Percentiles rank a stretch among this genome's conserved stretches.
Evolutionary conservation across 163 green algal genomes (phyloP).

Genomic region (Chlorella variabilis): DNA sequence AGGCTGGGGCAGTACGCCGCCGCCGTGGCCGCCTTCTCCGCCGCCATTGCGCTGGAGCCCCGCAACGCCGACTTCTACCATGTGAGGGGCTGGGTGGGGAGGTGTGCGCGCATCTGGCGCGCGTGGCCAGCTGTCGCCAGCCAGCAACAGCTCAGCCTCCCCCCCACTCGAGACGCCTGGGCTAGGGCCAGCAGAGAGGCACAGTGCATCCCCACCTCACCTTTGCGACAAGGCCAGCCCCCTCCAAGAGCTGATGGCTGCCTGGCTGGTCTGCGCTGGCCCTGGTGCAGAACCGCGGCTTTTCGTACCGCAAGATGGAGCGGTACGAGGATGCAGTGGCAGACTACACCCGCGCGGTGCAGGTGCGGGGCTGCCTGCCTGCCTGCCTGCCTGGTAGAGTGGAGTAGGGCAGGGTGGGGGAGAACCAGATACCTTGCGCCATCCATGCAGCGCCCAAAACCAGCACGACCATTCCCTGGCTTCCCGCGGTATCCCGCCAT

Average conservation of each 20-base stretch:
- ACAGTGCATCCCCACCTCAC: too few species aligned
- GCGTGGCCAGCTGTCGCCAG: background rate
- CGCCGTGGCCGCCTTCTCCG: constrained; percentile 77
- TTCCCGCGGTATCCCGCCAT: too few species aligned
- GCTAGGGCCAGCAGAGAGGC: too few species aligned
- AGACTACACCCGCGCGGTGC: constrained; percentile 79
- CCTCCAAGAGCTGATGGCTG: background rate
- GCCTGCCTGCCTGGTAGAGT: background rate
- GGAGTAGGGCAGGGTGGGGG: too few species aligned
- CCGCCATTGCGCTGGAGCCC: constrained; percentile 74
- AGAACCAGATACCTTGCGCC: too few species aligned
- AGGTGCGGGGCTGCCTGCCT: background rate
- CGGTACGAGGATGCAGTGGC: constrained; percentile 70
- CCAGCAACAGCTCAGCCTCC: too few species aligned
- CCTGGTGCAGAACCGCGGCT: constrained; percentile 81
- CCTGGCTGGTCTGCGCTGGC: too few species aligned
- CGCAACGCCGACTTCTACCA: constrained; percentile 87
- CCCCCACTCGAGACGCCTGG: too few species aligned
- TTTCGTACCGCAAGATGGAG: constrained; percentile 81
- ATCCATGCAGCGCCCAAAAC: too few species aligned
- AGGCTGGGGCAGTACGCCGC: constrained; percentile 66
- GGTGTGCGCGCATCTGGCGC: too few species aligned
- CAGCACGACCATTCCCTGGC: too few species aligned
- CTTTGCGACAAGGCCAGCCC: too few species aligned
- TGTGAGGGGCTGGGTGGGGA: constrained; percentile 24